Evolutionary conservation across 1,139 yeast genomes (phyloP).

Genomic region (Protomyces inundatus): DNA sequence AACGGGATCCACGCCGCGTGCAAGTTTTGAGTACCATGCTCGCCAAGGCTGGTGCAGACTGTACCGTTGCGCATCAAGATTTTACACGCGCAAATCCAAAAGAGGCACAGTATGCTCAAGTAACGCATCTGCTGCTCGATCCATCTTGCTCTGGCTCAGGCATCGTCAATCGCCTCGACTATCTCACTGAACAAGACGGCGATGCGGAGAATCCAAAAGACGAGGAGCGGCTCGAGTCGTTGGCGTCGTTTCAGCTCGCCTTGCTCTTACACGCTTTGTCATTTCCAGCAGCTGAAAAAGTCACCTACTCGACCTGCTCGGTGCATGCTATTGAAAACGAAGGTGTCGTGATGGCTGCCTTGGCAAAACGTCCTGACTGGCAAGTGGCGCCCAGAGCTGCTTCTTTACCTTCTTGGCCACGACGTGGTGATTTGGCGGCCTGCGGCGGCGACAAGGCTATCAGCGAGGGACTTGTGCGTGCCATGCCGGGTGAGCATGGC

Average conservation of each 20-base stretch:
- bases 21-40: slow-evolving; percentile 73
- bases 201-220: slow-evolving; percentile 36
- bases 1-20: slow-evolving; percentile 70
- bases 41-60: slow-evolving; percentile 70
- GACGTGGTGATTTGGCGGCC: slow-evolving; percentile 66
- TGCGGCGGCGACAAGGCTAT: slow-evolving; percentile 38
- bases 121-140: slow-evolving; percentile 81
- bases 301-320: slow-evolving; percentile 95
- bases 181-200: slow-evolving; percentile 33
- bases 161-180: slow-evolving; percentile 79
- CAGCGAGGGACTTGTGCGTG: slow-evolving; percentile 84
- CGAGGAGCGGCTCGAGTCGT: slow-evolving; percentile 56
- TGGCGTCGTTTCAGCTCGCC: slow-evolving; percentile 78
- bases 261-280: slow-evolving; percentile 82
- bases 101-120: slow-evolving; percentile 41
- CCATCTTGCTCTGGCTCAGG: slow-evolving; percentile 99
- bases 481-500: slow-evolving; percentile 81
- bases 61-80: slow-evolving; percentile 73
- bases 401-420: slow-evolving; percentile 78
- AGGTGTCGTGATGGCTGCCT: slow-evolving; percentile 71
- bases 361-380: slow-evolving; percentile 70
- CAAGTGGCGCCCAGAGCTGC: slow-evolving; percentile 53
- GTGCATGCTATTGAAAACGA: slow-evolving; percentile 92
- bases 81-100: slow-evolving; percentile 65
- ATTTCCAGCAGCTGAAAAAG: slow-evolving; percentile 67